Conservation (phyloP, 352 stramenopile species). For the Saprolegnia parasitica region DNA sequence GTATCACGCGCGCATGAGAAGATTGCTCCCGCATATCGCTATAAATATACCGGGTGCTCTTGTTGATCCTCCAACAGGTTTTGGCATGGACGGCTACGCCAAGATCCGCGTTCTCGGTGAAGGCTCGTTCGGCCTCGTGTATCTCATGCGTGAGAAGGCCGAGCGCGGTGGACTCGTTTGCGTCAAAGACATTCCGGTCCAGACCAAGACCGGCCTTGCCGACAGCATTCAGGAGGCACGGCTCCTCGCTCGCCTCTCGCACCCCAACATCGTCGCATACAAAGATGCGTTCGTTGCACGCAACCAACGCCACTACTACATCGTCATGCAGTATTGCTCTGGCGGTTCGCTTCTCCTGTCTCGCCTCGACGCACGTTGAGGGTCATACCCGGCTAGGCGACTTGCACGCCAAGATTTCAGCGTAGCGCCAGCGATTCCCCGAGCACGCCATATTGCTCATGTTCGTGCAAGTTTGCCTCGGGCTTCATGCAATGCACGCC, state of each 20-base stretch:
- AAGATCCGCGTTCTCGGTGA: conserved; percentile 73
- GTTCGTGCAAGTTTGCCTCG: conserved; percentile 88
- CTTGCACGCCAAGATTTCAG: conserved; percentile 38
- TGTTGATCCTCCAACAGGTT: not conserved
- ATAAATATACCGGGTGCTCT: conserved; percentile 1
- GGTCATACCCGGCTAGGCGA: conserved; percentile 33
- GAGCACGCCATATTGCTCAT: conserved; percentile 86
- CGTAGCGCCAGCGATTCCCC: conserved; percentile 35
- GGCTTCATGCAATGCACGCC: conserved; percentile 85
- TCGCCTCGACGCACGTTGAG: not conserved
- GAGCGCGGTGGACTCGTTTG: conserved; percentile 62
- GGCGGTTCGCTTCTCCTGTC: conserved; percentile 33
- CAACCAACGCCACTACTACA: conserved; percentile 47
- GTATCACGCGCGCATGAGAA: conserved; percentile 2
- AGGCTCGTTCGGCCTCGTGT: conserved; percentile 86
- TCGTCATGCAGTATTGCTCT: conserved; percentile 93
- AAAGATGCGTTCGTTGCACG: conserved; percentile 46
- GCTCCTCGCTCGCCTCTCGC: conserved; percentile 77
- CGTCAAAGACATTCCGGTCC: conserved; percentile 81
- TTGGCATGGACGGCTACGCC: conserved; percentile 37
- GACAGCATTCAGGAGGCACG: conserved; percentile 40
- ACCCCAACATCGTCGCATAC: conserved; percentile 92
- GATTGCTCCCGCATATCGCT: not conserved
- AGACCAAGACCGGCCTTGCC: conserved; percentile 33
- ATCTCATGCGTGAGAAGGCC: conserved; percentile 83